These are phyloP conservation scores for Phytophthora rubi DNA, from an alignment of 352 stramenopile genomes.

Conservation along the genomic window DNA sequence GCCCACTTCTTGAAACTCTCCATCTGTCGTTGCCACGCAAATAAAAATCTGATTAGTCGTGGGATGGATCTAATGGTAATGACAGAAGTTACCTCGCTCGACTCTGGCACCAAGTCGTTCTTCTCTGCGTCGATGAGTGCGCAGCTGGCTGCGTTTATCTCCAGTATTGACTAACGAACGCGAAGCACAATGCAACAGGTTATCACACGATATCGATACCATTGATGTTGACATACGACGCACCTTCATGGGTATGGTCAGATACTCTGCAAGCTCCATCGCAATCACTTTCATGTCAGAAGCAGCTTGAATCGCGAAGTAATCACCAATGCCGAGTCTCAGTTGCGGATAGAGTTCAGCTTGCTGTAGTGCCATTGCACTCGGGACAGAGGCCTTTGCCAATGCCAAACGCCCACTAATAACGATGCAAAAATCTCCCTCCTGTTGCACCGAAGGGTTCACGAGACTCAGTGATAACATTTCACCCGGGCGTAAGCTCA, in stretches of 20 bases:
- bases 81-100: conserved; percentile 42
- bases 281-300: conserved; percentile 70
- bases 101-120: conserved; percentile 39
- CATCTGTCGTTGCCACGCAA: conserved; percentile 34
- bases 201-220: neutral
- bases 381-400: conserved; percentile 36
- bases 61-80: neutral
- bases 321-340: conserved; percentile 76
- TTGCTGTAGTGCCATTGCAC: conserved; percentile 53
- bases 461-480: conserved; percentile 39
- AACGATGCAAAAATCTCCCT: conserved; percentile 70
- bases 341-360: conserved; percentile 60
- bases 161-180: conserved; percentile 33
- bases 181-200: neutral
- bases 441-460: conserved; percentile 15
- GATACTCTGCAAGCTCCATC: conserved; percentile 70
- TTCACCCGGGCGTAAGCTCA: conserved; percentile 60
- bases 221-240: neutral
- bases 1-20: conserved; percentile 83
- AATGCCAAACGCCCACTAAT: conserved; percentile 64
- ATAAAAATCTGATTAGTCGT: neutral
- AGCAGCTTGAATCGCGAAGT: conserved; percentile 49
- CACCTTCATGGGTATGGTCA: conserved; percentile 61
- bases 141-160: conserved; percentile 37
- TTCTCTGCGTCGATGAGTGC: conserved; percentile 53